Conservation (phyloP, 495 filamentous ascomycete species). For the Astrothelium macrocarpum region DNA sequence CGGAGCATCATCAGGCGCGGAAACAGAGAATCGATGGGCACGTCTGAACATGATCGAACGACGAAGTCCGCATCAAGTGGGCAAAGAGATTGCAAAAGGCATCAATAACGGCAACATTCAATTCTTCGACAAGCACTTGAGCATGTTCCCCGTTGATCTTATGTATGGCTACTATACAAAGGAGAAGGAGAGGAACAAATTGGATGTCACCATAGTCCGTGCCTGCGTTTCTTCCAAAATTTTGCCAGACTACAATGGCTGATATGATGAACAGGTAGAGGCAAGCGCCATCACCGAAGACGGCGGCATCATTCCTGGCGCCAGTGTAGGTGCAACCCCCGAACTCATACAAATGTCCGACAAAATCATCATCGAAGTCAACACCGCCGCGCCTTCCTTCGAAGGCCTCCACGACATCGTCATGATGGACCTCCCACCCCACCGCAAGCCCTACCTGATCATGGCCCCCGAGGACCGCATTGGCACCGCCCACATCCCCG, state of each 20-base stretch:
- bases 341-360: conserved; percentile 58
- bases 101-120: conserved; percentile 85
- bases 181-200: conserved; percentile 58
- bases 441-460: conserved; percentile 77
- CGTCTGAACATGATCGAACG: conserved; percentile 80
- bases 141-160: conserved; percentile 85
- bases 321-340: conserved; percentile 75
- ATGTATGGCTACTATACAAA: conserved; percentile 75
- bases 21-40: conserved; percentile 90
- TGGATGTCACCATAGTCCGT: conserved; percentile 65
- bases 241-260: not conserved
- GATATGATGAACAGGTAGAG: conserved; percentile 40
- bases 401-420: conserved; percentile 89
- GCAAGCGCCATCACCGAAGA: conserved; percentile 87
- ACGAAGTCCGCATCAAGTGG: conserved; percentile 77
- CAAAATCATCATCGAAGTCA: conserved; percentile 81
- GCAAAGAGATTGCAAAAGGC: conserved; percentile 82
- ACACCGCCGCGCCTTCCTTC: conserved; percentile 75
- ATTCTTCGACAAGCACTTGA: conserved; percentile 89
- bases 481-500: conserved; percentile 72
- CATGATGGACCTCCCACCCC: conserved; percentile 71
- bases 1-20: conserved; percentile 77
- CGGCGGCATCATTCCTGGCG: conserved; percentile 82
- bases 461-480: conserved; percentile 73
- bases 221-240: not conserved